Base-by-base conservation (phyloP, 2,329 filamentous ascomycete species). In the Trichoderma sp. region DNA sequence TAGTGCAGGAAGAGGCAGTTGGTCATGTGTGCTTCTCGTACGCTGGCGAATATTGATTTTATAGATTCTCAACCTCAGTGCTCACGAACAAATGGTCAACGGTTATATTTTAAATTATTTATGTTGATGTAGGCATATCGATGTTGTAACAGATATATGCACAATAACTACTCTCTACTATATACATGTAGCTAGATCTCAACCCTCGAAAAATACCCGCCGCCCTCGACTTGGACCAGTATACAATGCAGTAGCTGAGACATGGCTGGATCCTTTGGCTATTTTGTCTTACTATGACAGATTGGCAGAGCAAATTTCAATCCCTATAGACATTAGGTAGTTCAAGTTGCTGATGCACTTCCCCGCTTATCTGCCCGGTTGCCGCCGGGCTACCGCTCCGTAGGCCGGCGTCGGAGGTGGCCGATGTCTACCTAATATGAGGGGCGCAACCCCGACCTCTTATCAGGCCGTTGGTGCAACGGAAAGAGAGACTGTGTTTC, bases 381-480 rank as follows among this genome's bases (percentile, higher is more conserved):
- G 68, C 35, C 29, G 68, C 62, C 52, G 57, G 37, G 43, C 29
- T 64, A 52, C 63, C 43, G 64, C 37, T 49, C 53, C 73, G 73
- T 72, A 71, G 16, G 55, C 72, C 74, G 73, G 74, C 73, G 72
- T 74, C 78, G 77, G 78, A 78, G 74, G 53, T 77, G 74, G 75
- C 77, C 65, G 65, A 61, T 57, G n/a, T 55, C 77, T 71, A 72
- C 65, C 69, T 73, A 72, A 71, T 71, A 70, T 33, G 72, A 71
- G 71, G 33, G 27, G 59, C 59, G n/a, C n/a, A 24, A 29, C 11
- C n/a, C 7, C 27, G 47, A 27, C 29, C 19, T 49, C 56, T 66
- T 57, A 56, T 70, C 65, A 52, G 58, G 40, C 37, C 24, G 31
- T 59, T 35, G 40, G 24, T 37, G 52, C 61, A 37, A n/a, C 14